Conservation (phyloP, 805 yeast genomes). For the Ogataea sp. region DNA sequence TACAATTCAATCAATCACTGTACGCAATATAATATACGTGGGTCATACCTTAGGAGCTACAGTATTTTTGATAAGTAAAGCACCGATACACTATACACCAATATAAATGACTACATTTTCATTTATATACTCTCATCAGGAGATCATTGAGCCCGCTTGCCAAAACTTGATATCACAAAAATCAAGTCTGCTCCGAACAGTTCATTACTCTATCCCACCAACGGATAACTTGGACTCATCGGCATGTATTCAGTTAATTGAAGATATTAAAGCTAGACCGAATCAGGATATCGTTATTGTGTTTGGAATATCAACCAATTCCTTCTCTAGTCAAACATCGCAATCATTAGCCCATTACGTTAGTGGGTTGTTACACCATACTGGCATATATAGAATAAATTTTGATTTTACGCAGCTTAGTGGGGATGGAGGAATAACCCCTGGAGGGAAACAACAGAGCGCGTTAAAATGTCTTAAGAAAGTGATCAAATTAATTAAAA, state of each 20-base stretch:
- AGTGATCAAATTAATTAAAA: background rate
- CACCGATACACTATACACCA: background rate
- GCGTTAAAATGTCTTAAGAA: background rate
- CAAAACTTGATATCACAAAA: background rate
- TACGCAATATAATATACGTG: no score
- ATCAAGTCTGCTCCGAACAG: background rate
- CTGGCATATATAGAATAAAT: background rate
- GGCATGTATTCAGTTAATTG: no score
- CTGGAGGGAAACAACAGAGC: background rate
- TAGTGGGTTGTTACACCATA: background rate
- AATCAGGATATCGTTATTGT: background rate
- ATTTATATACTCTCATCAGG: background rate
- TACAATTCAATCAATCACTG: no score
- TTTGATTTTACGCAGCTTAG: background rate
- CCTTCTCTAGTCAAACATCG: background rate
- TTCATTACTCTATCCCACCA: background rate
- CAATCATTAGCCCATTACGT: background rate
- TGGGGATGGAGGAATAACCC: background rate
- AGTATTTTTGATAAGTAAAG: background rate
- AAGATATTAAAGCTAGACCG: background rate
- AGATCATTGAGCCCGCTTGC: background rate
- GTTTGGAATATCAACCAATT: background rate
- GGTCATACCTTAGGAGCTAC: background rate
- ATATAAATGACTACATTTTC: background rate
- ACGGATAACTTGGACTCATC: background rate